Evolutionary conservation across 225 moss, liverwort and hornwort genomes (phyloP).

Genomic region (Pseudoscleropodium purum): DNA sequence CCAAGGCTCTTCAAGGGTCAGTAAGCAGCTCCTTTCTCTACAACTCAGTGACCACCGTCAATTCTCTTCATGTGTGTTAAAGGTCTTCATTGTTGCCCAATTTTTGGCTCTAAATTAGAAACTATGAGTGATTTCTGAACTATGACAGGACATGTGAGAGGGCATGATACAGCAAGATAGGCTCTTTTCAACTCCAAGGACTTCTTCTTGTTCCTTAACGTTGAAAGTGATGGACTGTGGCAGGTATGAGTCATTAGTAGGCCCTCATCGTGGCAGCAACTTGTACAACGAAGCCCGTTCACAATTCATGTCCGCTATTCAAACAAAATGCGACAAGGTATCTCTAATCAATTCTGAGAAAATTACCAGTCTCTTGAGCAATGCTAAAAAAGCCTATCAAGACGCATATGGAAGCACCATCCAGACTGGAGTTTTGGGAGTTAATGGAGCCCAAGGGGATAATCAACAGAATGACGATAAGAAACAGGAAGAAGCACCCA

Average conservation of each 20-base stretch:
- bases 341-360: slow-evolving; percentile 66
- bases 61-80: background rate
- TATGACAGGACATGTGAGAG: background rate
- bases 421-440: slow-evolving; percentile 42
- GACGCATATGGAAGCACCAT: slow-evolving; percentile 63
- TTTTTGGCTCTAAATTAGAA: background rate
- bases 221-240: background rate
- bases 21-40: background rate
- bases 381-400: slow-evolving; percentile 63
- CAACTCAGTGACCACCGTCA: background rate
- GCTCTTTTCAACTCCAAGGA: background rate
- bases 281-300: slow-evolving; percentile 74
- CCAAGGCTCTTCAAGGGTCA: slow-evolving; percentile 62
- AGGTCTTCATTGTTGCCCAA: background rate
- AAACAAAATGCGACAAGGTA: slow-evolving; percentile 70
- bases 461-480: slow-evolving; percentile 10
- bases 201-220: background rate
- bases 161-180: background rate
- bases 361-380: slow-evolving; percentile 54
- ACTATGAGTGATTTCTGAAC: background rate
- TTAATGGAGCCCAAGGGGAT: slow-evolving; percentile 22
- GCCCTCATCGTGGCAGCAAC: slow-evolving; percentile 71
- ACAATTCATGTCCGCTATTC: slow-evolving; percentile 67
- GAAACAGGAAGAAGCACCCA: slow-evolving; percentile 45
- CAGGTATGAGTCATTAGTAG: slow-evolving; percentile 73